Conservation (phyloP, 2,329 filamentous ascomycete species). For the Falciphora oryzae region DNA sequence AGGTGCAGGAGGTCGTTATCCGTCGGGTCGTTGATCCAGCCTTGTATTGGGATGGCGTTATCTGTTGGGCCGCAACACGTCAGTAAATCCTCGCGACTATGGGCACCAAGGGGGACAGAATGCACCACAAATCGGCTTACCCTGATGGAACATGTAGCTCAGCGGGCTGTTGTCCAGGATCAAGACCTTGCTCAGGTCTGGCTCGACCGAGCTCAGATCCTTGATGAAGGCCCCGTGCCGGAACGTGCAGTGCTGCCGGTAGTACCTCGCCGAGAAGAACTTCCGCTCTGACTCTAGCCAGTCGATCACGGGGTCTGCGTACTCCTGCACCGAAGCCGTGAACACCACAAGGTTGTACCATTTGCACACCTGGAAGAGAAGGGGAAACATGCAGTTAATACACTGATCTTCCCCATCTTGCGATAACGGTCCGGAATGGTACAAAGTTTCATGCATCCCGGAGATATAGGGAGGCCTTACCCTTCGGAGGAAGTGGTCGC, state of each 20-base stretch:
- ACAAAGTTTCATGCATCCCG: too few relatives aligned
- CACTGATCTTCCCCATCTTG: background rate
- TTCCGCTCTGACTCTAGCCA: slow-evolving; percentile 97
- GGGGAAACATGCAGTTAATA: background rate
- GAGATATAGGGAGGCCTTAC: slow-evolving; percentile 34
- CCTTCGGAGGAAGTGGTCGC: slow-evolving; percentile 90
- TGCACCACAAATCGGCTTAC: slow-evolving; percentile 37
- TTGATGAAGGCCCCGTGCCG: slow-evolving; percentile 97
- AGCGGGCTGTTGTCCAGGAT: slow-evolving; percentile 97
- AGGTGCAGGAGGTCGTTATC: slow-evolving; percentile 93
- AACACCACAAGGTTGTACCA: slow-evolving; percentile 98
- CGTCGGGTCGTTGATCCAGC: slow-evolving; percentile 98
- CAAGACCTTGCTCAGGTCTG: slow-evolving; percentile 96
- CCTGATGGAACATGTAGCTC: slow-evolving; percentile 98
- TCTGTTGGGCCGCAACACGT: slow-evolving; percentile 47
- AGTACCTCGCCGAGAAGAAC: slow-evolving; percentile 90
- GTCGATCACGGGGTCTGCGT: slow-evolving; percentile 97
- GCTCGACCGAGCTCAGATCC: slow-evolving; percentile 91
- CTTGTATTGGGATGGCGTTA: slow-evolving; percentile 97
- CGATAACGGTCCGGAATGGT: too few relatives aligned
- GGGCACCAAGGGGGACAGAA: slow-evolving; percentile 18
- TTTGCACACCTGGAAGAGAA: slow-evolving; percentile 63
- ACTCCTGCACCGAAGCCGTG: slow-evolving; percentile 96
- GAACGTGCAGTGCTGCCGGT: slow-evolving; percentile 94
- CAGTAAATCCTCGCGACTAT: background rate